A percentile compares a stretch with the other conserved stretches of the same genome.
phyloP scores from a whole-genome alignment of 2,329 filamentous ascomycete species.

The Sporothrix sp. region DNA sequence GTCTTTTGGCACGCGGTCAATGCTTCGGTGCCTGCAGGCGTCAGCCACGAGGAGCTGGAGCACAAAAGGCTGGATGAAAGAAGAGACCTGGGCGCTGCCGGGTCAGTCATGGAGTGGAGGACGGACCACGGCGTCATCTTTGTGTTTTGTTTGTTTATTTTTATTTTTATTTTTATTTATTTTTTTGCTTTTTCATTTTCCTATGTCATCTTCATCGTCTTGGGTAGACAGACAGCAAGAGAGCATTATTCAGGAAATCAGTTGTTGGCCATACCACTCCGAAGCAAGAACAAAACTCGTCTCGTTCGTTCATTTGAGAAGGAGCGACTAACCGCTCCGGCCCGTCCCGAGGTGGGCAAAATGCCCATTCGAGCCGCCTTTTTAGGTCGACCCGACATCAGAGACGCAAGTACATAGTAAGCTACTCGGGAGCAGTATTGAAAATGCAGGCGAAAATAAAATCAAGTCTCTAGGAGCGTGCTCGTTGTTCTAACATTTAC shows the following conservation, averaged over 20 bases:
- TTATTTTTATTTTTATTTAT: background rate
- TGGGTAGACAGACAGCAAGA: background rate
- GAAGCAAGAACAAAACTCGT: background rate
- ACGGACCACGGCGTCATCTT: slow-evolving; percentile 4
- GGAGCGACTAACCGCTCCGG: background rate
- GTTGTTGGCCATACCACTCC: background rate
- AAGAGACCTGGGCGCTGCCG: slow-evolving; percentile 5
- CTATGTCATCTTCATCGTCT: background rate
- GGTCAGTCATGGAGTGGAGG: slow-evolving; percentile 1
- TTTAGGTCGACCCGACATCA: no score
- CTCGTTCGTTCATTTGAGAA: background rate
- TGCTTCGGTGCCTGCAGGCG: slow-evolving; percentile 29
- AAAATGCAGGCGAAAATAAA: background rate
- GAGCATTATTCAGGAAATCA: background rate
- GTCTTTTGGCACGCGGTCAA: slow-evolving; percentile 48
- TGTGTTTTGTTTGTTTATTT: no score
- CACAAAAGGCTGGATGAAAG: slow-evolving; percentile 26
- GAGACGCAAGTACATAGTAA: no score
- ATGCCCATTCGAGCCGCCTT: no score
- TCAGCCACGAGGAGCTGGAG: slow-evolving; percentile 37
- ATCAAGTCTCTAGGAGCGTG: background rate
- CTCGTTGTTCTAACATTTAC: background rate
- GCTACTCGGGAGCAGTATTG: no score
- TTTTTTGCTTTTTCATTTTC: background rate
- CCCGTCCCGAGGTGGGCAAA: no score